A percentile compares a stretch with the other conserved stretches of the same genome.
phyloP scores from a whole-genome alignment of 2,329 filamentous ascomycete genomes.

The Cercospora zeae-maydis region DNA sequence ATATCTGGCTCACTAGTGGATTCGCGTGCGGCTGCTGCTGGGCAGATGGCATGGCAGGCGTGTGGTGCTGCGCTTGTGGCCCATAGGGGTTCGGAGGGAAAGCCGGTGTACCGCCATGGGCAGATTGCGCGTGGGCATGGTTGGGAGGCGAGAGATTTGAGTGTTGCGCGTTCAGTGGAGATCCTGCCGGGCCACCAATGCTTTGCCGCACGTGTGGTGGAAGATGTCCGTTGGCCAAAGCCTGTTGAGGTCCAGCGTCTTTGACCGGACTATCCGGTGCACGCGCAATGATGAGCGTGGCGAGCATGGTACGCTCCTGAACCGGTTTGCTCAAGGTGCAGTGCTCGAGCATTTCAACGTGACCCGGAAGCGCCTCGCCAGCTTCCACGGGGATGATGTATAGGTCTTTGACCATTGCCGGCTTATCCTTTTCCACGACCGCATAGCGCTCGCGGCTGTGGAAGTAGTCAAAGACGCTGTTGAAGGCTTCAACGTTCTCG shows the following conservation, averaged over 20 bases:
- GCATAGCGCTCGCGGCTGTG: conserved; percentile 76
- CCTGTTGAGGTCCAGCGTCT: conserved; percentile 34
- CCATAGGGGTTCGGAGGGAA: conserved; percentile 41
- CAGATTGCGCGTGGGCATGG: conserved; percentile 26
- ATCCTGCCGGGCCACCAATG: conserved; percentile 32
- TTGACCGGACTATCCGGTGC: conserved; percentile 39
- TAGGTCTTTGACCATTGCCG: conserved; percentile 72
- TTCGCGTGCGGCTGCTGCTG: conserved; percentile 31
- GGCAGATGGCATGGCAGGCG: conserved; percentile 30
- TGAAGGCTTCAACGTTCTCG: conserved; percentile 62
- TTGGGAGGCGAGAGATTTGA: conserved; percentile 40
- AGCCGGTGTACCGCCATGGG: conserved; percentile 23
- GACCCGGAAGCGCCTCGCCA: conserved; percentile 70
- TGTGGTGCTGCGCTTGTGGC: conserved; percentile 35
- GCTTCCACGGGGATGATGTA: conserved; percentile 84
- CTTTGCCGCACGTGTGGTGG: conserved; percentile 26
- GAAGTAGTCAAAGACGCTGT: conserved; percentile 84
- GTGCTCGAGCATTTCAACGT: conserved; percentile 82
- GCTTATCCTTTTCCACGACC: conserved; percentile 65
- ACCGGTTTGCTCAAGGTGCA: conserved; percentile 71
- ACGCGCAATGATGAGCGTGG: conserved; percentile 79
- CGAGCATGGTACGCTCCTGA: conserved; percentile 71
- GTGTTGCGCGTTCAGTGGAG: conserved; percentile 38
- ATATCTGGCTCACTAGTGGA: conserved; percentile 40
- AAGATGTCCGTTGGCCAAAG: conserved; percentile 23